Percentiles rank a stretch among this genome's conserved stretches.
Evolutionary conservation across 1,139 yeast species (phyloP).

Genomic region (Geotrichum phurueaensis): DNA sequence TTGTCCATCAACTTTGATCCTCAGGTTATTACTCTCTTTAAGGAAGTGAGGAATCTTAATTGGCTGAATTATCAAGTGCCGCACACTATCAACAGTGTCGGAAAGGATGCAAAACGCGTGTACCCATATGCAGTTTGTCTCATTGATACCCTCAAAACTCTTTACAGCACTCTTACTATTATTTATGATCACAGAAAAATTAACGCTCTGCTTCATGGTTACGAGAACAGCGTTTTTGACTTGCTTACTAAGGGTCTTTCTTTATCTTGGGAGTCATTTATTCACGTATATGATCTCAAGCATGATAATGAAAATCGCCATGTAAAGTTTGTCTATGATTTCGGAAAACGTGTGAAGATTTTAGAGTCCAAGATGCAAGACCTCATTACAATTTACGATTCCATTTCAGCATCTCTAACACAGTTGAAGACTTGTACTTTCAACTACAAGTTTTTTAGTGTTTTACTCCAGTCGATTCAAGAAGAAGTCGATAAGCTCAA

Average conservation of each 20-base stretch:
- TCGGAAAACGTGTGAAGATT: constrained; percentile 39
- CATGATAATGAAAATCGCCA: constrained; percentile 38
- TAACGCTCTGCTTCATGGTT: constrained; percentile 42
- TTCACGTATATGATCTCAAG: constrained; percentile 45
- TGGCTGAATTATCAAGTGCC: constrained; percentile 60
- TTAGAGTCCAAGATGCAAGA: constrained; percentile 38
- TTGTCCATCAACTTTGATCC: constrained; percentile 47
- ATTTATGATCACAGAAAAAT: constrained; percentile 39
- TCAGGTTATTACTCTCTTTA: constrained; percentile 41
- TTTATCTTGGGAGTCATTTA: constrained; percentile 52
- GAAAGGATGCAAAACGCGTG: constrained; percentile 44
- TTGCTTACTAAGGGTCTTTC: constrained; percentile 34
- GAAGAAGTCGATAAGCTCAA: constrained; percentile 40
- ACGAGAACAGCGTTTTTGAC: constrained; percentile 36
- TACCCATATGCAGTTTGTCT: constrained; percentile 56
- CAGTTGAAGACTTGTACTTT: constrained; percentile 35
- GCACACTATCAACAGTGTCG: constrained; percentile 40
- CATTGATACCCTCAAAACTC: constrained; percentile 44
- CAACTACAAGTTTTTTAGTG: constrained; percentile 22
- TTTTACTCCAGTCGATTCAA: constrained; percentile 38
- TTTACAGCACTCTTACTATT: constrained; percentile 26
- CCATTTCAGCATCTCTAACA: constrained; percentile 27
- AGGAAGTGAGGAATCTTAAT: constrained; percentile 50
- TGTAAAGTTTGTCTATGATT: constrained; percentile 37
- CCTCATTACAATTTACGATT: constrained; percentile 24